Evolutionary conservation across 805 yeast species (phyloP).

Genomic region (Aciculoconidium aculeatum): DNA sequence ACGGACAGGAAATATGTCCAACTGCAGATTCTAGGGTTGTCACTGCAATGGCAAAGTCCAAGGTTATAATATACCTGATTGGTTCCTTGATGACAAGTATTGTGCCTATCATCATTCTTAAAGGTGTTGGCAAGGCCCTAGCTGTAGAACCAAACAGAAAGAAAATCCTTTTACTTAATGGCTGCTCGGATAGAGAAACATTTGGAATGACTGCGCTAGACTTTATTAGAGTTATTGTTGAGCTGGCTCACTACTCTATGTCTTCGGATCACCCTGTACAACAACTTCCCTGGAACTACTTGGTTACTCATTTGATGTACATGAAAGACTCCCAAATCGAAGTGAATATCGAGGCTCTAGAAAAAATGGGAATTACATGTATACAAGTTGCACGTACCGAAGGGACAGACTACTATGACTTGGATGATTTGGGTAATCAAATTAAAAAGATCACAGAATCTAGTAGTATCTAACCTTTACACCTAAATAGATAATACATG

Average conservation of each 20-base stretch:
- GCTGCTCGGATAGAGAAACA: conserved; percentile 76
- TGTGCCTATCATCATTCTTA: conserved; percentile 68
- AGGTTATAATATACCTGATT: conserved; percentile 65
- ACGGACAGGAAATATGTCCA: conserved; percentile 83
- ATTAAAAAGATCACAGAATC: too few species aligned
- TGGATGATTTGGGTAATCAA: conserved; percentile 32
- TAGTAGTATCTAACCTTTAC: too few species aligned
- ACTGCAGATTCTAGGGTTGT: conserved; percentile 59
- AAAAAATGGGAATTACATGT: conserved; percentile 41
- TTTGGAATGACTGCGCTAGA: conserved; percentile 56
- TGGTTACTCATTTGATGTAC: conserved; percentile 61
- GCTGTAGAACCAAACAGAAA: conserved; percentile 22
- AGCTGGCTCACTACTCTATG: conserved; percentile 50
- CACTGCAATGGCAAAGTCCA: conserved; percentile 42
- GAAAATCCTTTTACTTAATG: conserved; percentile 66
- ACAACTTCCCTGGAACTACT: conserved; percentile 33
- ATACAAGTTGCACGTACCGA: conserved; percentile 28
- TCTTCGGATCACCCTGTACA: conserved; percentile 5
- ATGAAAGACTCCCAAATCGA: conserved; percentile 44
- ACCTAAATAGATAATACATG: too few species aligned
- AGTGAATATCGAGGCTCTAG: conserved; percentile 41
- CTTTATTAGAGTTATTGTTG: conserved; percentile 49
- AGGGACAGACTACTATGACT: conserved; percentile 32
- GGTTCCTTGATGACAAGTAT: conserved; percentile 89
- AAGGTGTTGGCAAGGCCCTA: conserved; percentile 68